Evolutionary conservation across 768 basidiomycete species (phyloP), one percentile per base, ranked within the genome.

Genomic region (Suillus lakei): DNA sequence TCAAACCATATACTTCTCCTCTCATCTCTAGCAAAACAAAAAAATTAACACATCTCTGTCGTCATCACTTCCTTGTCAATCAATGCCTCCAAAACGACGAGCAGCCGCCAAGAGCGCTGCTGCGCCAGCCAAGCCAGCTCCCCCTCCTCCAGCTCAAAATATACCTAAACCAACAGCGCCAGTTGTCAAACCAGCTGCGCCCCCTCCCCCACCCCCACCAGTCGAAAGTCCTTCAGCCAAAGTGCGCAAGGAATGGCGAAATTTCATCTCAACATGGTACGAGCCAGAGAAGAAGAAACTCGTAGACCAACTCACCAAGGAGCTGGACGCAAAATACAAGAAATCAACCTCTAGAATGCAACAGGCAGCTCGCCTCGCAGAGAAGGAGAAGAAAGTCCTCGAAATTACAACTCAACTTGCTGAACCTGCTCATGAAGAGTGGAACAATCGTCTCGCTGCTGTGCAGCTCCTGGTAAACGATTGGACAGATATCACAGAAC

Each of bases 51-150:
- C 1, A 23, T 18, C 50, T 34, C 15, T 16, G n/a, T 9, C 41
- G 13, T 13, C 34, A 44, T 28, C 26, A 51, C 15, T 28, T 32
- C 8, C 30, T 28, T 5, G 16, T 39, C 18, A 1, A 21, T 61
- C 18, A 46, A 76, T 76, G 75, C 73, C 76, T 59, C 68, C 75
- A 69, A 77, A 76, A 59, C 76, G 76, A 66, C 72, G 72, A 18
- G 60, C 66, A 2, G 67, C 69, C 54, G 60, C 71, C 41, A 74
- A 65, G 55, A 6, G 59, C 60, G 68, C 68, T 58, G 38, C 65
- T 56, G 7, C 68, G 15, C 55, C 64, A 38, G 6, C 64, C 39
- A 67, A 71, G 54, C 60, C 65, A 13, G 39, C 65, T 26, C 58
- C 74, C 6, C 60, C 69, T 5, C n/a, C 61, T 5, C 43, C 55